Percentiles rank a stretch among this genome's conserved stretches.
phyloP scores from a whole-genome alignment of 768 basidiomycete genomes.

The Crucibulum laeve region DNA sequence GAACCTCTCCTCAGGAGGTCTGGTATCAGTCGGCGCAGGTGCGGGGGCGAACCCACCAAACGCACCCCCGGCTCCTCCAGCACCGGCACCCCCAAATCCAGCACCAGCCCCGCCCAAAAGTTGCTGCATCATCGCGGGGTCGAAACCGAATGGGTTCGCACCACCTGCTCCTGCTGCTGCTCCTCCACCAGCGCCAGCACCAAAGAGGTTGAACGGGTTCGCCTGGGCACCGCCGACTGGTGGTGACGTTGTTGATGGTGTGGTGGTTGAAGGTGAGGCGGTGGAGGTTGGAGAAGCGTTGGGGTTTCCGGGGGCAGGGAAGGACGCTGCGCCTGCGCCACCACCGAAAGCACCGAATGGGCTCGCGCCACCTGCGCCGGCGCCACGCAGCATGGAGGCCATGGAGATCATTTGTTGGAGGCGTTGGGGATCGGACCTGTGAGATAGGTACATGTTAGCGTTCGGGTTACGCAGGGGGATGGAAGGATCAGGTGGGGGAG shows the following conservation, averaged over 20 bases:
- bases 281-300: constrained; percentile 19
- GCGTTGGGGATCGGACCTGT: constrained; percentile 70
- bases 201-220: constrained; percentile 19
- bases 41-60: constrained; percentile 24
- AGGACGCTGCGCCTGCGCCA: constrained; percentile 15
- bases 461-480: too few species aligned
- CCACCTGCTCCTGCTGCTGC: constrained; percentile 15
- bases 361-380: constrained; percentile 27
- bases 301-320: constrained; percentile 58
- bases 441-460: too few species aligned
- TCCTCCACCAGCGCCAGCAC: constrained; percentile 16
- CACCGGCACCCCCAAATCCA: constrained; percentile 20
- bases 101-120: constrained; percentile 28
- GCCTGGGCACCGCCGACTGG: too few species aligned
- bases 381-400: constrained; percentile 48
- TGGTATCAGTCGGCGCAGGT: constrained; percentile 56
- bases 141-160: constrained; percentile 30
- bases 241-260: constrained; percentile 13
- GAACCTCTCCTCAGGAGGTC: constrained; percentile 89
- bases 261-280: constrained; percentile 14
- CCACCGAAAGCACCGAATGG: constrained; percentile 8
- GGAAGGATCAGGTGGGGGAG: too few species aligned
- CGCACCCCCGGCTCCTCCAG: constrained; percentile 18
- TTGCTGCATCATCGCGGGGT: constrained; percentile 43
- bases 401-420: constrained; percentile 76